Base-by-base conservation (phyloP, 1,139 yeast species). In the Pichia inconspicua region DNA sequence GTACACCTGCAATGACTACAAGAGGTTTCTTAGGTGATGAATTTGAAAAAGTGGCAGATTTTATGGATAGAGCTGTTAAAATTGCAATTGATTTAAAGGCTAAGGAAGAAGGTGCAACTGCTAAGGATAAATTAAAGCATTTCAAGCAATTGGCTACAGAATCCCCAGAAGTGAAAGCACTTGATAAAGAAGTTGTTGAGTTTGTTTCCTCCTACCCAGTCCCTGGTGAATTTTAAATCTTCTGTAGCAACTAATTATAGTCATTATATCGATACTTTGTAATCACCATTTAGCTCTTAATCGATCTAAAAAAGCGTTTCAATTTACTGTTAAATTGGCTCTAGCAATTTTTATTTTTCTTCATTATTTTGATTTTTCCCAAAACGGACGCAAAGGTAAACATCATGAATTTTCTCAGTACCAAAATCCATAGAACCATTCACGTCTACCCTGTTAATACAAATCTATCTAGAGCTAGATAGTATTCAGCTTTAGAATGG, bases 1-100 rank as follows among this genome's bases (percentile, higher is more conserved):
- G 97, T 59, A 87, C 97, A 42, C 97, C 97, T 50, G 97, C 97
- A 51, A 90, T 90, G 97, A 85, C 97, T 55, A 88, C 97, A 46
- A 84, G 97, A 74, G 97, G 97, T 30, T 84, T 90, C 61, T 83
- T 84, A 41, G 78, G 77, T 54, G 76, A 70, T 43, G 97, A 90
- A 61, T 90, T 90, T 61, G 80, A 73, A 55, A 75, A 78, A 64
- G 92, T 90, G 50, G 86, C 90, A 28, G 78, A 75, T 51, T 88
- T 79, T 72, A 83, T 90, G 65, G 84, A 84, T 64, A 72, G 71
- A 58, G 95, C 96, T 31, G 94, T 86, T 52, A 77, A 80, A 28
- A 71, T 84, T 54, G 75, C 90, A 19, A 66, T 74, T 50, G 74
- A 72, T 35, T 72, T 84, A 64, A 83, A 82, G 67, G 59, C 74